A percentile compares a stretch with the other conserved stretches of the same genome.
These are phyloP conservation scores for Populus nigra DNA, from an alignment of 345 rosid genomes.

Conservation along the genomic window DNA sequence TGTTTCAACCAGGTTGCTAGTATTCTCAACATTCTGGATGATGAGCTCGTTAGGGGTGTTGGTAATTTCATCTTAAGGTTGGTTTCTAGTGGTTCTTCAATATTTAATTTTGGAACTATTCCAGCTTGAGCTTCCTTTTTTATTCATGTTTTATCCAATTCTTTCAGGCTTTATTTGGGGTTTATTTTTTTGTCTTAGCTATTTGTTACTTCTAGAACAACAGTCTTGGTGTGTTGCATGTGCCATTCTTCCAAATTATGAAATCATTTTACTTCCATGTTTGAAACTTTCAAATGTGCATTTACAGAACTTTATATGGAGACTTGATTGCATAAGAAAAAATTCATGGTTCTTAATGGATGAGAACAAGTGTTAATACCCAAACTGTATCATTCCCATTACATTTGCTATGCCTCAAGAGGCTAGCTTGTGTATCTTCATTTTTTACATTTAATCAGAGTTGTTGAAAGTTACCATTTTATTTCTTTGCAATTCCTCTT, in stretches of 20 bases:
- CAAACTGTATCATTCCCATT: not conserved
- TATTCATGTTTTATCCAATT: not conserved
- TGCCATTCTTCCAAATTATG: not conserved
- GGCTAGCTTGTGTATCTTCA: not conserved
- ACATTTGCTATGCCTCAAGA: not conserved
- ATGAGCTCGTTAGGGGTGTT: slow-evolving; percentile 60
- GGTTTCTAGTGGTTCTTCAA: slow-evolving; percentile 5
- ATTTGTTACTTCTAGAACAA: not conserved
- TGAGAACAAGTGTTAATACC: not conserved
- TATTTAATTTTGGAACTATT: not conserved
- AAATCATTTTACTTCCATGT: not conserved
- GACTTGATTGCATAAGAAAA: not conserved
- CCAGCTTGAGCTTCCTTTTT: not conserved
- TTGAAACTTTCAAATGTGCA: not conserved
- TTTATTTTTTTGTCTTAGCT: not conserved
- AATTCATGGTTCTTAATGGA: not conserved
- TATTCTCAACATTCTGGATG: slow-evolving; percentile 72
- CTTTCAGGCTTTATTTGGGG: not conserved
- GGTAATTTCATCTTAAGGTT: slow-evolving; percentile 93
- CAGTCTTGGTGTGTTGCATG: not conserved
- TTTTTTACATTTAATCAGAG: not conserved
- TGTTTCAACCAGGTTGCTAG: slow-evolving; percentile 66
- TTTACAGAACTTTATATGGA: not conserved
- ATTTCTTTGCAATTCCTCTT: not conserved
- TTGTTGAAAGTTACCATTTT: not conserved